These are phyloP conservation scores for Talaromyces wortmannii DNA, from an alignment of 495 filamentous ascomycete genomes.

Conservation along the genomic window DNA sequence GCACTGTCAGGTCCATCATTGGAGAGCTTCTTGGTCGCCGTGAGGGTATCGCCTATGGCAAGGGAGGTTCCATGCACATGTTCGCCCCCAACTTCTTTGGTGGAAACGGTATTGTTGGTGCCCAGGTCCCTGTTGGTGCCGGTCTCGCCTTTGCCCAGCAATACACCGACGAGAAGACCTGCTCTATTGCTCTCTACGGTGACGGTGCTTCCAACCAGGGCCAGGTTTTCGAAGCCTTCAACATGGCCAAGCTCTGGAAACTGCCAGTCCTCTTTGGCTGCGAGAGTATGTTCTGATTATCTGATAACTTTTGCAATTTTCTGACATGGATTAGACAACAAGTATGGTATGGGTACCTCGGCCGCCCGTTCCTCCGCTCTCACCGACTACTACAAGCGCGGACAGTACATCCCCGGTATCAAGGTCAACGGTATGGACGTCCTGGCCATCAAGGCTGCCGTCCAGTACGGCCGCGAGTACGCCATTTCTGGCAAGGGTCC, in stretches of 20 bases:
- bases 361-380: conserved; percentile 88
- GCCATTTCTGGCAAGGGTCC: conserved; percentile 76
- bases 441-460: conserved; percentile 93
- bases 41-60: conserved; percentile 95
- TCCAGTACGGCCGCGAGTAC: conserved; percentile 85
- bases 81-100: conserved; percentile 97
- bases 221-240: conserved; percentile 99
- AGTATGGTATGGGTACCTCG: conserved; percentile 99
- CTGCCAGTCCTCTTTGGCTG: conserved; percentile 92
- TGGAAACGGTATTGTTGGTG: conserved; percentile 98
- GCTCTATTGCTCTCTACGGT: conserved; percentile 86
- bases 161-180: conserved; percentile 78
- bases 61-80: conserved; percentile 99
- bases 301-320: conserved; percentile 5
- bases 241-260: conserved; percentile 99
- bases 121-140: conserved; percentile 95
- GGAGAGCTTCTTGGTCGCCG: conserved; percentile 92
- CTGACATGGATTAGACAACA: conserved; percentile 70
- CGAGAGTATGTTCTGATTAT: conserved; percentile 59
- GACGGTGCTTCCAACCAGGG: conserved; percentile 98
- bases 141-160: conserved; percentile 96
- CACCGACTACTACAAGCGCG: conserved; percentile 99
- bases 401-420: conserved; percentile 97
- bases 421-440: conserved; percentile 99
- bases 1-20: conserved; percentile 85